Base-by-base conservation (phyloP, 2,329 filamentous ascomycete genomes). In the Paecilomyces dactylethromorphus region DNA sequence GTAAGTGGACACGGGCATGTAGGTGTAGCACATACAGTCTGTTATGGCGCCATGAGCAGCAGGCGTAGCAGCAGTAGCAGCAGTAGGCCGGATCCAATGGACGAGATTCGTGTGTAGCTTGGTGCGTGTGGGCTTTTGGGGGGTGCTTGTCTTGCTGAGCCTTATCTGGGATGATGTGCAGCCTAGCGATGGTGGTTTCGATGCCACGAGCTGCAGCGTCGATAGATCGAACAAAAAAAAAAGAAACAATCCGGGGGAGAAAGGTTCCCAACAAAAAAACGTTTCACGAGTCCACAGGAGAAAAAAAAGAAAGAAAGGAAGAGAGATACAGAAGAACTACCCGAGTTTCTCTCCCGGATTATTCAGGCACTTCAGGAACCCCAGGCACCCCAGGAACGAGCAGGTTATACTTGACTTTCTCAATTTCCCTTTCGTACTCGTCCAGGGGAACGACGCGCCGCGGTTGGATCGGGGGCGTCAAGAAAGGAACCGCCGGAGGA, bases 11-110 rank as follows among this genome's bases (percentile, higher is more conserved):
- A 53, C 51, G 32, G 35, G 52, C 29, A 56, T 55, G 61, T 55
- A 60, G 53, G 59, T 35, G 61, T 63, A 58, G 60, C 58, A 70
- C 69, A 61, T 71, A 72, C 69, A 63, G 56, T 61, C 59, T 63
- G 63, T 70, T 62, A 68, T 59, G 67, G 60, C 68, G 70, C 70
- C 70, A 73, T 73, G 63, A 65, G 66, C 67, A 66, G 62, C 63
- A 65, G 66, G 63, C n/a, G n/a, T 63, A 60, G 59, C 35, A 56
- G 53, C 49, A 39, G 55, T 56, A 53, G 58, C 53, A 52, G 53
- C 53, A 57, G 57, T 52, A 33, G 55, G 50, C 51, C 45, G 50
- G 50, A 29, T 26, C 50, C 50, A 52, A 52, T 24, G 50, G 50
- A 29, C 50, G 26, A 52, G 50, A 52, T 52, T 52, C 22, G 18